These are phyloP conservation scores for Cercophora sp. DNA, from an alignment of 495 filamentous ascomycete genomes.

Conservation along the genomic window DNA sequence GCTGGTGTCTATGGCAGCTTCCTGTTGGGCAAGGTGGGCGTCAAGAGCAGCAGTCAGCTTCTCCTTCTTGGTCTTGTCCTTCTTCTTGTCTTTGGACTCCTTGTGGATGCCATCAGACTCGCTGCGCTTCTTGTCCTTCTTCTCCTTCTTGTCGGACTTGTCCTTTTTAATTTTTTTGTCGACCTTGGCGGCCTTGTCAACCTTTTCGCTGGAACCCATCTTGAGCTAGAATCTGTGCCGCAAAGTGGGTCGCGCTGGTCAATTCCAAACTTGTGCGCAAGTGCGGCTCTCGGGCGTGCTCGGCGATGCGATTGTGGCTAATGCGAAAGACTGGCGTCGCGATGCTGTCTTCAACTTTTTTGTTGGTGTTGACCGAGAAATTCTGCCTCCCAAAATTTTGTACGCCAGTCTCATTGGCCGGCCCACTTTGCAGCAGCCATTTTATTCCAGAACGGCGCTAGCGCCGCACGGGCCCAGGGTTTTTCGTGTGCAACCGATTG, in stretches of 20 bases:
- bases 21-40: conserved; percentile 29
- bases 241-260: too few species aligned
- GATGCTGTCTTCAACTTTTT: too few species aligned
- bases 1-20: conserved; percentile 20
- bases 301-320: too few species aligned
- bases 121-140: conserved; percentile 66
- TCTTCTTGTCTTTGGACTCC: conserved; percentile 60
- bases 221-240: too few species aligned
- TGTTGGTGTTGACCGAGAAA: conserved; percentile 20
- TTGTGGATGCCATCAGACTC: conserved; percentile 72
- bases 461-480: background rate
- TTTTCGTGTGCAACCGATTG: too few species aligned
- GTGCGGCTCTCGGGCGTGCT: too few species aligned
- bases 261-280: too few species aligned
- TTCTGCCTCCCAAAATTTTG: conserved; percentile 27
- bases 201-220: conserved; percentile 24
- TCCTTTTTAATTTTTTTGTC: conserved; percentile 63
- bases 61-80: conserved; percentile 53
- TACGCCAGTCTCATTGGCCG: conserved; percentile 29
- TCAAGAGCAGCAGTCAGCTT: conserved; percentile 39
- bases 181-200: conserved; percentile 21
- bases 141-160: conserved; percentile 80
- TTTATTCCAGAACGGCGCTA: background rate
- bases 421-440: conserved; percentile 15
- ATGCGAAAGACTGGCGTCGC: too few species aligned